phyloP scores from a whole-genome alignment of 2,329 filamentous ascomycete genomes.

The Sporothrix pseudoabietina region DNA sequence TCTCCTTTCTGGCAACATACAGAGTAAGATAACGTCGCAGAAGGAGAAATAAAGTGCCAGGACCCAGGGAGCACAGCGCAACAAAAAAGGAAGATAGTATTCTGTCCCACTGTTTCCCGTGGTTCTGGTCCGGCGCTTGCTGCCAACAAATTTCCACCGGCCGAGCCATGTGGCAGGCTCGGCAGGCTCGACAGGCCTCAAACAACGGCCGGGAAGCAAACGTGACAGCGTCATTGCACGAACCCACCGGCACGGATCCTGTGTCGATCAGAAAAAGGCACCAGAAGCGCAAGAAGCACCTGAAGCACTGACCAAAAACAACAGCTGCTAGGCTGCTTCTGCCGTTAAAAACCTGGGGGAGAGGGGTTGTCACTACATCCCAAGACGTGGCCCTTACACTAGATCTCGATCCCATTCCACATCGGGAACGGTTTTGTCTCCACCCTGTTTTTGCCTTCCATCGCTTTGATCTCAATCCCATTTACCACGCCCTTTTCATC shows the following conservation, averaged over 20 bases:
- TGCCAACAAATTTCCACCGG: not conserved
- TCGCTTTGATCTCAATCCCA: no score
- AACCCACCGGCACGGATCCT: not conserved
- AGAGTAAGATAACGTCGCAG: no score
- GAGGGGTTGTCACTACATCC: not conserved
- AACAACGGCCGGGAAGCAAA: not conserved
- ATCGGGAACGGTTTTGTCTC: not conserved
- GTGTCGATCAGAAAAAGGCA: not conserved
- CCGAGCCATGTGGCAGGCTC: not conserved
- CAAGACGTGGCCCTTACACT: not conserved
- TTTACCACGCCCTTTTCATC: no score
- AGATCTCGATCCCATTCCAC: slow-evolving; percentile 11
- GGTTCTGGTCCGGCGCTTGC: not conserved
- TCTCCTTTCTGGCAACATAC: no score
- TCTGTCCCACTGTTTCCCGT: not conserved
- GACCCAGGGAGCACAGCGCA: no score
- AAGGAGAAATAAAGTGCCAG: no score
- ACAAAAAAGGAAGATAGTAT: not conserved
- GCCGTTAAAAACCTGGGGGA: no score
- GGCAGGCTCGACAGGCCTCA: not conserved
- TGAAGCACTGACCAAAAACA: no score
- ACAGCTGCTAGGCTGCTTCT: no score
- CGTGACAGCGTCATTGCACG: not conserved
- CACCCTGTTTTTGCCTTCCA: not conserved
- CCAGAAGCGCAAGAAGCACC: not conserved